Conservation (phyloP, 2,329 filamentous ascomycete species). For the Fusarium beomiforme region DNA sequence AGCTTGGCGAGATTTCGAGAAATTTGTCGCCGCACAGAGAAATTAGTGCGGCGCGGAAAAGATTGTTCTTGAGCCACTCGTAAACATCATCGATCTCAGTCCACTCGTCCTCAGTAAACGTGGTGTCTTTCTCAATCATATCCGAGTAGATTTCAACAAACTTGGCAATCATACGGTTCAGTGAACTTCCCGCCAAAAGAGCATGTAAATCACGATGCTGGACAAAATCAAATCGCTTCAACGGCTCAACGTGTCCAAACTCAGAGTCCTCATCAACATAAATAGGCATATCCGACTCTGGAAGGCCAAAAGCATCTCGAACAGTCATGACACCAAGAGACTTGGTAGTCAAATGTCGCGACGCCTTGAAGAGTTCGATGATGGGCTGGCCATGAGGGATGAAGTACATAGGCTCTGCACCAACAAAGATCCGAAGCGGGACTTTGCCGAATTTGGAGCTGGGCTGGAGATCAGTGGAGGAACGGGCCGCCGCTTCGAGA, state of each 20-base stretch:
- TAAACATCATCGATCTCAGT: slow-evolving; percentile 27
- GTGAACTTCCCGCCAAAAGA: slow-evolving; percentile 1
- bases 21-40: slow-evolving; percentile 27
- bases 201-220: slow-evolving; percentile 26
- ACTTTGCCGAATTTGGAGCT: slow-evolving; percentile 32
- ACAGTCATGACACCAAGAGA: slow-evolving; percentile 24
- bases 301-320: slow-evolving; percentile 30
- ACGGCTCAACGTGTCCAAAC: slow-evolving; percentile 7
- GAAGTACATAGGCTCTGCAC: slow-evolving; percentile 31
- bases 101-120: slow-evolving; percentile 6
- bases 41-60: slow-evolving; percentile 11
- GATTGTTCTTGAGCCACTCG: slow-evolving; percentile 10
- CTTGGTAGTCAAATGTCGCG: slow-evolving; percentile 26
- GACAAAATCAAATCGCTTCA: slow-evolving; percentile 14
- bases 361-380: slow-evolving; percentile 24
- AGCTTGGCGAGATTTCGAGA: slow-evolving; percentile 15
- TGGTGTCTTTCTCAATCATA: slow-evolving; percentile 2
- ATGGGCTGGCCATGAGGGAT: slow-evolving; percentile 29
- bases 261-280: slow-evolving; percentile 15
- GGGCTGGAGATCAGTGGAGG: background rate
- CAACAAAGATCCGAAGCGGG: slow-evolving; percentile 27
- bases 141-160: slow-evolving; percentile 17
- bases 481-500: rapidly evolving
- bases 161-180: slow-evolving; percentile 7
- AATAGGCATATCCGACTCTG: slow-evolving; percentile 5